Evolutionary conservation across 805 yeast genomes (phyloP), one percentile per base, ranked within the genome.

Genomic region (Wickerhamomyces bisporus): DNA sequence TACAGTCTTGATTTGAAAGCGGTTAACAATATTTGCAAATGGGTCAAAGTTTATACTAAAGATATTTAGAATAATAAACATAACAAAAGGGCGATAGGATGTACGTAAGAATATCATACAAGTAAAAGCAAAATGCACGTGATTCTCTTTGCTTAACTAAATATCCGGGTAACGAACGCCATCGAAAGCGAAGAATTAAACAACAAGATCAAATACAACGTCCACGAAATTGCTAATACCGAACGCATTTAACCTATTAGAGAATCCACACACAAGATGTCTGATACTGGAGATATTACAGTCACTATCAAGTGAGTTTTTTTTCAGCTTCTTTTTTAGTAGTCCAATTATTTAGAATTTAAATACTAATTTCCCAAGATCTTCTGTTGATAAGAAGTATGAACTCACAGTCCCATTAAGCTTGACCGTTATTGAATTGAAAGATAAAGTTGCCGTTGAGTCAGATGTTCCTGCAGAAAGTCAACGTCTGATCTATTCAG

Each of bases 401-500:
- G 78, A 80, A 34, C 71, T 88, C 35, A 56, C 70, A 5, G 71
- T 85, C 21, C 66, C 73, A 15, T 59, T 77, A 0, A 47, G 71
- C 13, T 58, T 70, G 32, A 77, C 89, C 2, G 78, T 91, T 25
- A 64, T 68, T 17, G 84, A 81, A 43, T 70, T 91, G 48, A 91
- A 91, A 62, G 71, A 70, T 26, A 67, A 67, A 47, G 69, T 91
- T 36, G 79, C 79, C 19, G 65, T 68, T 16, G 73, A 69, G 42
- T 63, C 88, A 6, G 81, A 76, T 17, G 69, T 88, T 31, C 81
- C 95, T 5, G 78, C 76, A 1, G 82, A 72, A n/a, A 75, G 82
- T 43, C 98, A 89, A 64, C 73, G 98, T 42, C 71, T 91, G 57
- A 89, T 91, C 55, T 91, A 85, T 65, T 85, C 96, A 3, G 98